Conservation (phyloP, 148 eudicot species). For the Camellia lanceoleosa region DNA sequence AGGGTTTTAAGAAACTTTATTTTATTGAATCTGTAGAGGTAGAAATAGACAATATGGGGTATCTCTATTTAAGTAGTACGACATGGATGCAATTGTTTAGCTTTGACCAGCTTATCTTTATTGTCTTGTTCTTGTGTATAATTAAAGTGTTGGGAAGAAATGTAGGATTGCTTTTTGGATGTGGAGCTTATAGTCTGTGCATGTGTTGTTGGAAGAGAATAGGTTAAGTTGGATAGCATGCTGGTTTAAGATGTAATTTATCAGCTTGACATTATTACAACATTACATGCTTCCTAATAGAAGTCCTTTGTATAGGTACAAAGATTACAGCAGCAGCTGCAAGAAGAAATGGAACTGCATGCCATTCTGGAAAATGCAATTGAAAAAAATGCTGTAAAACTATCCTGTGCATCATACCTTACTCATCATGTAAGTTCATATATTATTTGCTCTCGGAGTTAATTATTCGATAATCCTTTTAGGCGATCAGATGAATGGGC, state of each 20-base stretch:
- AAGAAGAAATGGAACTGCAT: slow-evolving; percentile 20
- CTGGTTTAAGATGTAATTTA: neutral
- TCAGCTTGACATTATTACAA: neutral
- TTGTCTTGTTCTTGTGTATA: neutral
- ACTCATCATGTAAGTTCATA: slow-evolving; percentile 18
- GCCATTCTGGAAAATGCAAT: slow-evolving; percentile 21
- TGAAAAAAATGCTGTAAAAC: slow-evolving; percentile 7
- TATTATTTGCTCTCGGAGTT: neutral
- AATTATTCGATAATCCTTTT: slow-evolving; percentile 3
- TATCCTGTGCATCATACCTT: slow-evolving; percentile 7
- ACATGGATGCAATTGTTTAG: neutral
- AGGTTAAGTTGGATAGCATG: neutral
- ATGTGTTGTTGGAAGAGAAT: neutral
- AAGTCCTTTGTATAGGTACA: slow-evolving; percentile 16
- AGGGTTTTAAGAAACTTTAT: no score
- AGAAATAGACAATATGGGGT: neutral
- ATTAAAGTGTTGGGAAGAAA: neutral
- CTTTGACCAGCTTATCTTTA: neutral
- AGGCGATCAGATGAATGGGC: neutral
- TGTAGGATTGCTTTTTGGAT: neutral
- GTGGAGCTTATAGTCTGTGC: neutral
- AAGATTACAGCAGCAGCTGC: slow-evolving; percentile 16
- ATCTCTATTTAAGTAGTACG: neutral
- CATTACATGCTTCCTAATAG: slow-evolving; percentile 15
- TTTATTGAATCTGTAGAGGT: neutral